These are phyloP conservation scores for Tolypocladium endophyticum DNA, from an alignment of 2,329 filamentous ascomycete species.

Conservation along the genomic window DNA sequence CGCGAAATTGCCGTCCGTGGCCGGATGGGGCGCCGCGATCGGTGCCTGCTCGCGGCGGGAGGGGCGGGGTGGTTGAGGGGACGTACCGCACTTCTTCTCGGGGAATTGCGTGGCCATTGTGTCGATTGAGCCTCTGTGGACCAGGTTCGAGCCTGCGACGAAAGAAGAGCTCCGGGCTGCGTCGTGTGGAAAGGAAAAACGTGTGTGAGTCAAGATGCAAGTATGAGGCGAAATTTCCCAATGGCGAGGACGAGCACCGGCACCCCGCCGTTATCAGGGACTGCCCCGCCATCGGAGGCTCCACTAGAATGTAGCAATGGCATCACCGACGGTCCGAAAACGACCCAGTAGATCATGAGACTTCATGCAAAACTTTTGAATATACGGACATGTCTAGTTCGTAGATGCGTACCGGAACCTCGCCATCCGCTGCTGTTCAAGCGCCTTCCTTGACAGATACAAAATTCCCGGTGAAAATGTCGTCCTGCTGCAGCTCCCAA, in stretches of 20 bases:
- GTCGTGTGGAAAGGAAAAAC: not conserved
- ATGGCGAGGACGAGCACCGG: not conserved
- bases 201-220: not conserved
- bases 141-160: not conserved
- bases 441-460: not conserved
- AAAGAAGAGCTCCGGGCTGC: not conserved
- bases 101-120: conserved; percentile 34
- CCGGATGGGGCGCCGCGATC: not conserved
- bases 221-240: conserved; percentile 6
- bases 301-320: not conserved
- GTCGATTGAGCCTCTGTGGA: conserved; percentile 3
- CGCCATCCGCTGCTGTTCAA: not conserved
- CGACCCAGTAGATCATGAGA: not conserved
- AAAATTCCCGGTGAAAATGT: not conserved
- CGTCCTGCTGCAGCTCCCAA: not conserved
- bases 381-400: not conserved
- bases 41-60: conserved; percentile 3
- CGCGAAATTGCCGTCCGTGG: not conserved
- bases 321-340: not conserved
- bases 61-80: not conserved
- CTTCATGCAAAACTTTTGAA: not conserved
- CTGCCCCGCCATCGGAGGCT: conserved; percentile 21
- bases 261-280: conserved; percentile 13
- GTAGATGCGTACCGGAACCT: not conserved
- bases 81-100: conserved; percentile 48